phyloP scores from a whole-genome alignment of 1,284 basidiomycete genomes.

The Volvariella surrecta region DNA sequence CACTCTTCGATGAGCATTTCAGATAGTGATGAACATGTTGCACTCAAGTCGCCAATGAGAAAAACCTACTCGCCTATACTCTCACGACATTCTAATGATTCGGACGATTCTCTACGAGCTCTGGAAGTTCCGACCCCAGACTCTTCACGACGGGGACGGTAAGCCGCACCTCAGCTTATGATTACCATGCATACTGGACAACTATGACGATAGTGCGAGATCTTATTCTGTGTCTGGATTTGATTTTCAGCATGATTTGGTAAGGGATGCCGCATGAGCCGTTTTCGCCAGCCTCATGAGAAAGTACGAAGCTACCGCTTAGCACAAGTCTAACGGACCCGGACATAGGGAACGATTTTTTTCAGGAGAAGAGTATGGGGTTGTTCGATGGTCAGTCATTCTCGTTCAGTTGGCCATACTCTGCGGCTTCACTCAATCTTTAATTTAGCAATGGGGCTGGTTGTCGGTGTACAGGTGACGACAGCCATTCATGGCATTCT shows the following conservation, averaged over 20 bases:
- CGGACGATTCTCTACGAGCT: conserved; percentile 66
- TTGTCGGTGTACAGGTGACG: conserved; percentile 69
- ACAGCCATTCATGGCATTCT: not conserved
- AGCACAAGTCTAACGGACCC: conserved; percentile 66
- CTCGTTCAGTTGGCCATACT: conserved; percentile 2
- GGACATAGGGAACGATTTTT: conserved; percentile 35
- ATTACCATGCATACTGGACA: not conserved
- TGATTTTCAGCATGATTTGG: conserved; percentile 68
- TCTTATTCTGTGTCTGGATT: conserved; percentile 73
- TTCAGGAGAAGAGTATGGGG: conserved; percentile 65
- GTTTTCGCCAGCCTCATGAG: not conserved
- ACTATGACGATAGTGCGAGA: conserved; percentile 28
- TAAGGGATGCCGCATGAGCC: conserved; percentile 10
- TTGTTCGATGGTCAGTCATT: conserved; percentile 59
- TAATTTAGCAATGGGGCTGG: conserved; percentile 66
- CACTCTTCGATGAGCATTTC: conserved; percentile 14
- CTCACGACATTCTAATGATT: conserved; percentile 50
- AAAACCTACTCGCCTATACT: conserved; percentile 26
- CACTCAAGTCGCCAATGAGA: conserved; percentile 31
- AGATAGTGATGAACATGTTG: conserved; percentile 27
- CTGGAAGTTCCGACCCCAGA: conserved; percentile 63
- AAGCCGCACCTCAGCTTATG: not conserved
- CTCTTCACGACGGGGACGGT: conserved; percentile 24
- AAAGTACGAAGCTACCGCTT: conserved; percentile 46
- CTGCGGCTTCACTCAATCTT: not conserved